phyloP scores from a whole-genome alignment of 1,284 basidiomycete genomes.

The Melampsora larici-populina region DNA sequence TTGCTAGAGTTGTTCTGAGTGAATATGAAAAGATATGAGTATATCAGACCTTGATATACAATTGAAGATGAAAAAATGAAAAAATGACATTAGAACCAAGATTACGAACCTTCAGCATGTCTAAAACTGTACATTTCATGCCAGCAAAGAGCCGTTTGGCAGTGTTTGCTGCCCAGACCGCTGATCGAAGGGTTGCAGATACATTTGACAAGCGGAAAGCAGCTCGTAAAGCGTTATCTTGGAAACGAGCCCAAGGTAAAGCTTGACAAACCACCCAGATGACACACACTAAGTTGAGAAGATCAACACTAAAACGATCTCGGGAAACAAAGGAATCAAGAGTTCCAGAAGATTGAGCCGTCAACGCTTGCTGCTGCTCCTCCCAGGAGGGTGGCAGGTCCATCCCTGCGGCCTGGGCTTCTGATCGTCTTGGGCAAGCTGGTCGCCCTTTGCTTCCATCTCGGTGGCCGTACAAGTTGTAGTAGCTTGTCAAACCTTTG shows the following conservation, averaged over 20 bases:
- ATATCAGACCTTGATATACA: too few species aligned
- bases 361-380: not conserved
- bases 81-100: too few species aligned
- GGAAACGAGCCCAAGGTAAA: too few species aligned
- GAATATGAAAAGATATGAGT: too few species aligned
- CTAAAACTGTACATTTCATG: not conserved
- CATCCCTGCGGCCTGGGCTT: not conserved
- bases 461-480: too few species aligned
- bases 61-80: too few species aligned
- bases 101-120: not conserved
- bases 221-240: not conserved
- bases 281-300: too few species aligned
- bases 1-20: not conserved
- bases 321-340: not conserved
- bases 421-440: not conserved
- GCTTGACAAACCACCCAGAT: too few species aligned
- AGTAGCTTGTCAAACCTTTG: too few species aligned
- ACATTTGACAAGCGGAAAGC: not conserved
- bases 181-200: not conserved
- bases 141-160: not conserved
- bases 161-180: constrained; percentile 1
- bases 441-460: too few species aligned
- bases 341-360: not conserved
- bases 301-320: not conserved
- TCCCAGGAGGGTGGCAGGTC: not conserved